Evolutionary conservation across 2,329 filamentous ascomycete genomes (phyloP).

Genomic region (Penicillium crustosum): DNA sequence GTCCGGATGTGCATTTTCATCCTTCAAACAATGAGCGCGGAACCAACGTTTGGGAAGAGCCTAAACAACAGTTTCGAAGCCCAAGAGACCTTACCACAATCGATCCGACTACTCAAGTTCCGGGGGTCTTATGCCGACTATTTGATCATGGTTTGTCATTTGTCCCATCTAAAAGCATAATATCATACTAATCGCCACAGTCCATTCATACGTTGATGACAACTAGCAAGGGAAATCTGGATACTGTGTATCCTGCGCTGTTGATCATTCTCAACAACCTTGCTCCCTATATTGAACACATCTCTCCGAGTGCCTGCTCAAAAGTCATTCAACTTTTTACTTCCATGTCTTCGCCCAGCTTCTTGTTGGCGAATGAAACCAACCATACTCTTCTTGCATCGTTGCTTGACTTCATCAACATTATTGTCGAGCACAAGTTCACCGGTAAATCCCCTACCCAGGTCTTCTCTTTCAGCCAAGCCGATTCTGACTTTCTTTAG

Average conservation of each 20-base stretch:
- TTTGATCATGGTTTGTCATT: constrained; percentile 68
- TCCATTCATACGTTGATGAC: constrained; percentile 92
- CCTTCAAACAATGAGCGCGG: constrained; percentile 89
- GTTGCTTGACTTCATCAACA: constrained; percentile 83
- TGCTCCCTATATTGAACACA: constrained; percentile 74
- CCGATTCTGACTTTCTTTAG: constrained; percentile 45
- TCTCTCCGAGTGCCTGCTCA: constrained; percentile 72
- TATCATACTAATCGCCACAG: constrained; percentile 46
- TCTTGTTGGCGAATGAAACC: constrained; percentile 85
- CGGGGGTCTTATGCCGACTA: constrained; percentile 91
- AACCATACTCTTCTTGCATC: constrained; percentile 82
- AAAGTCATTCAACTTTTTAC: constrained; percentile 85
- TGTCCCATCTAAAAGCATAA: not conserved
- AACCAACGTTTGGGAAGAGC: constrained; percentile 84
- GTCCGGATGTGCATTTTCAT: constrained; percentile 98
- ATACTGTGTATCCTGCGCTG: constrained; percentile 87
- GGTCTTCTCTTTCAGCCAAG: not conserved
- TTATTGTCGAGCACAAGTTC: constrained; percentile 86
- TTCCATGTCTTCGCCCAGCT: constrained; percentile 91
- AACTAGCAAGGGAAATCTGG: constrained; percentile 82
- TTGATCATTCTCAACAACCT: constrained; percentile 93
- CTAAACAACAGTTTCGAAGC: constrained; percentile 86
- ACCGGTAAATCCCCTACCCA: constrained; percentile 55
- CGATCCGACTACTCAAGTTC: constrained; percentile 80
- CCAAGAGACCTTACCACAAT: constrained; percentile 80